Base-by-base conservation (phyloP, 2,329 filamentous ascomycete genomes). In the Colletotrichum chrysophilum region DNA sequence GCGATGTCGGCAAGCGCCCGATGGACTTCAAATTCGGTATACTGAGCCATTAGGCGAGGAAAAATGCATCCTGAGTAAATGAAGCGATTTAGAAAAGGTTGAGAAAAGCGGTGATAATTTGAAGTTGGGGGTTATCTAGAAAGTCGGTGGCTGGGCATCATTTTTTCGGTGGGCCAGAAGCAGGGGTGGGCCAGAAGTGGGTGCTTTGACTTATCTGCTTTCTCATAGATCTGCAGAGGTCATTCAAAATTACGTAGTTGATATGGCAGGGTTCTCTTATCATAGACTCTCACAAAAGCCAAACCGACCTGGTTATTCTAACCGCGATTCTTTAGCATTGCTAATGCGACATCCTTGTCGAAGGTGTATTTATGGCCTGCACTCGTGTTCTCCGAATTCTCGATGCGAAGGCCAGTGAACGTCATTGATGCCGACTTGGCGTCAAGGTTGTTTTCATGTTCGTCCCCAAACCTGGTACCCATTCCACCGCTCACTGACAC, bases 281-380 rank as follows among this genome's bases (percentile, higher is more conserved):
- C 4, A 7, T 13, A 3, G n/a, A 4, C 43, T 0, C 43, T 13
- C 4, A 7, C 10, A 52, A 3, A 2, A 13, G 21, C 2, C 10
- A 7, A 21, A 52, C 43, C 43, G 43, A 52, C 43, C 18, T 21
- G 1, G 18, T 13, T 0, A 7, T 48, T 48, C 10, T 48, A 48
- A 10, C 9, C 43, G 10, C 43, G n/a, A 21, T 48, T 48, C 43
- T 21, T 13, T n/a, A 48, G 38, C 38, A n/a, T 48, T 6, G 38
- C 38, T 48, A 21, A 13, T 4, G 43, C 13, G 10, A 21, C n/a
- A 4, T 21, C 10, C 43, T 48, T 48, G 5, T 48, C 10, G 43
- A 21, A 48, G 43, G 10, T n/a, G 18, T 21, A 48, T 13, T 48
- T 21, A 21, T 48, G 10, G 6, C 1, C 43, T 48, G 43, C n/a